phyloP scores from a whole-genome alignment of 2,329 filamentous ascomycete genomes.

The Penicillium sp. region DNA sequence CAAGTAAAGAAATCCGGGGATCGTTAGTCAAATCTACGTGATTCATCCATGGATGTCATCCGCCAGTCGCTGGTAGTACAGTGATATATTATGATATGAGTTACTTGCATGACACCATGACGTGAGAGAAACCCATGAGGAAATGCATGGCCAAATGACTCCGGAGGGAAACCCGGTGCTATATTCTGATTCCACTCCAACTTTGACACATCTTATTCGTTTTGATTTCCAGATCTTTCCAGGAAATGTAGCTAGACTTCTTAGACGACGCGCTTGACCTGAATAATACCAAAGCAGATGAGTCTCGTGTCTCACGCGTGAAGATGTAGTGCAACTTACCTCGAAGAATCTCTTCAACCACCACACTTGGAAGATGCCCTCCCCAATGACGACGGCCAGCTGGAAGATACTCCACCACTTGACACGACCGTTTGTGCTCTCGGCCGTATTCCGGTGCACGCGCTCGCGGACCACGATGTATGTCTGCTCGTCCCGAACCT shows the following conservation, averaged over 20 bases:
- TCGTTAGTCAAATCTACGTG: conserved; percentile 2
- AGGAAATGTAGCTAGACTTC: background rate
- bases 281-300: background rate
- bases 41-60: background rate
- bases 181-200: background rate
- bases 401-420: conserved; percentile 99
- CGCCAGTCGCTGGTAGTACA: conserved; percentile 12
- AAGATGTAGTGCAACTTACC: conserved; percentile 44
- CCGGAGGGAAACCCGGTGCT: background rate
- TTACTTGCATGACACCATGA: conserved; percentile 19
- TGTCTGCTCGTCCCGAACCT: conserved; percentile 95
- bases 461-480: conserved; percentile 95
- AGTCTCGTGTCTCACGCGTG: background rate
- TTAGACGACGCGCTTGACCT: conserved; percentile 48
- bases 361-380: conserved; percentile 98
- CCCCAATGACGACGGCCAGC: conserved; percentile 76
- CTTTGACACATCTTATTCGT: conserved; percentile 9
- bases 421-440: conserved; percentile 94
- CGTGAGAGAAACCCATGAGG: too few species aligned
- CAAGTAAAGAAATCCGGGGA: too few species aligned
- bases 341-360: conserved; percentile 99
- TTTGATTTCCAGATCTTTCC: conserved; percentile 7
- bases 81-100: conserved; percentile 18
- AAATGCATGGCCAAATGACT: too few species aligned
- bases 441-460: conserved; percentile 95